phyloP scores from a whole-genome alignment of 2,329 filamentous ascomycete species.

The Trichoderma endophyticum region DNA sequence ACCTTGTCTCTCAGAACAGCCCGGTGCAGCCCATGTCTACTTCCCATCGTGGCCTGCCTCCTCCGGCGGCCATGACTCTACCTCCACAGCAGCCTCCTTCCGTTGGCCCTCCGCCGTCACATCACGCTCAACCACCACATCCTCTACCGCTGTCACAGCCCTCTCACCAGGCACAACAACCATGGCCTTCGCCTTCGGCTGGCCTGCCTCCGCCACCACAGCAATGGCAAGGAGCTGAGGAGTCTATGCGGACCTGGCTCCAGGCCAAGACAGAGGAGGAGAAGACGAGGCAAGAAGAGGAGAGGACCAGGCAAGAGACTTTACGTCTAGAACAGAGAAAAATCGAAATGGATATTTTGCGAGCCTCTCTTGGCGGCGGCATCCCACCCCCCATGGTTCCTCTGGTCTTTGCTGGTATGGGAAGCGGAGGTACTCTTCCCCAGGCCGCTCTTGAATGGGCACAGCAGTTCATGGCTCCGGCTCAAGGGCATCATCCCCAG shows the following conservation, averaged over 20 bases:
- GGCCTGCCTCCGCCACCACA: constrained; percentile 62
- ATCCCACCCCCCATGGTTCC: constrained; percentile 73
- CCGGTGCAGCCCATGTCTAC: constrained; percentile 61
- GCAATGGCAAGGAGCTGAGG: constrained; percentile 65
- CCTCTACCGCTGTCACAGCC: constrained; percentile 26
- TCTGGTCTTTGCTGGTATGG: constrained; percentile 70
- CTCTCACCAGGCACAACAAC: constrained; percentile 37
- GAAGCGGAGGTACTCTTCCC: constrained; percentile 55
- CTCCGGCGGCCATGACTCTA: constrained; percentile 63
- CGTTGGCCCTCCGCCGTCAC: constrained; percentile 27
- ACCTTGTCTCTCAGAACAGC: constrained; percentile 43
- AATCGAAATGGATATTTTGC: constrained; percentile 69
- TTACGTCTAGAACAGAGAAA: constrained; percentile 68
- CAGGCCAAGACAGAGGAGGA: constrained; percentile 71
- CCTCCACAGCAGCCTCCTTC: constrained; percentile 44
- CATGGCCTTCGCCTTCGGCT: constrained; percentile 32
- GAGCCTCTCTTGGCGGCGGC: constrained; percentile 64
- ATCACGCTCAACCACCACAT: constrained; percentile 27
- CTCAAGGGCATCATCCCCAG: constrained; percentile 49
- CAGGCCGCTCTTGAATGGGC: constrained; percentile 64
- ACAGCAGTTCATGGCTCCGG: constrained; percentile 60
- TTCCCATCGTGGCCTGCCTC: constrained; percentile 66
- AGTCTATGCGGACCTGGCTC: constrained; percentile 70
- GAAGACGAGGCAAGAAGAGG: constrained; percentile 69
- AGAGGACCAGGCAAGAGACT: constrained; percentile 62